Conservation (phyloP, 1,284 basidiomycete genomes). For the Fomitopsis schrenkii region DNA sequence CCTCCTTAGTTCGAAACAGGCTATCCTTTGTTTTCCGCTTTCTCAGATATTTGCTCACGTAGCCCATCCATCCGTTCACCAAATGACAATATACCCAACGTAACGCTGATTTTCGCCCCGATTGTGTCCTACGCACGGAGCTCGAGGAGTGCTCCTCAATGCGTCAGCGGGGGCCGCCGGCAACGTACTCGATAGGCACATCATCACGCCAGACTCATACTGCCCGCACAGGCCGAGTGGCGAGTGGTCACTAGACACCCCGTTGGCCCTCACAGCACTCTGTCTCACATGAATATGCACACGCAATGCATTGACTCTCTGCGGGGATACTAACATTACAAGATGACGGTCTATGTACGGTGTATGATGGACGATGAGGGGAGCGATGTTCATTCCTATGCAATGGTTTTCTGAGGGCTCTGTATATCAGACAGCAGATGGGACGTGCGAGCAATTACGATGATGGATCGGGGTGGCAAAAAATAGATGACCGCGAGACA, state of each 20-base stretch:
- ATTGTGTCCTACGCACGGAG: no score
- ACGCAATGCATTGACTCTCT: neutral
- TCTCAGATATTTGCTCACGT: neutral
- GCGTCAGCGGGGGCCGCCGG: no score
- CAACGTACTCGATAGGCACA: neutral
- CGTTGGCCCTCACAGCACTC: neutral
- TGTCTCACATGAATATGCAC: neutral
- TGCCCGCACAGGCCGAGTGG: no score
- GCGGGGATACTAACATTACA: neutral
- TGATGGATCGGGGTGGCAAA: neutral
- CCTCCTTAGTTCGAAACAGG: neutral
- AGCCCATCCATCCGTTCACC: neutral
- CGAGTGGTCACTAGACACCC: neutral
- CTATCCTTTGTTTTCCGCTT: neutral
- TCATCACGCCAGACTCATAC: no score
- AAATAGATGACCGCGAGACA: neutral
- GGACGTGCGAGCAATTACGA: neutral
- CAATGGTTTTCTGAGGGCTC: conserved; percentile 1
- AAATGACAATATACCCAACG: neutral
- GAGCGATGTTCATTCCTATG: neutral
- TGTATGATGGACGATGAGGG: neutral
- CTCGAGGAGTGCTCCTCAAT: no score
- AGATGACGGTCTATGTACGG: neutral
- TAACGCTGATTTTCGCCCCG: neutral
- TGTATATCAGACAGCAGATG: neutral